Evolutionary conservation across 306 rosid species (phyloP), one percentile per base, ranked within the genome.

Genomic region (Cucumis sativus): DNA sequence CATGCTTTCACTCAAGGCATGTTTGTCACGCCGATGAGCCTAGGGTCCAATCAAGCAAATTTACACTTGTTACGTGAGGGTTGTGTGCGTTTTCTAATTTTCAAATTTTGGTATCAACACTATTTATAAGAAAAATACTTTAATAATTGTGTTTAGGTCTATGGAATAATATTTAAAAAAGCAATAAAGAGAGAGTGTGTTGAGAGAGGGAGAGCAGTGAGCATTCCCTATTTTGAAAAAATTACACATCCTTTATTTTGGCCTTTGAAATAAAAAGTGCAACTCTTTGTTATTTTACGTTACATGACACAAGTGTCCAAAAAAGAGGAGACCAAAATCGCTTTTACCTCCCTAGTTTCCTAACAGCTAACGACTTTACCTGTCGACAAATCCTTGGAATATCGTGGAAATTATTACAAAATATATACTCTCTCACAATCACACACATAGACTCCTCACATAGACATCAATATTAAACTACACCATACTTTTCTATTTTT

Each of bases 321-420:
- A 25, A 85, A 83, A 80, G 88, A 41, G 79, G 59, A 83, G 85
- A 83, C 89, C 86, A 52, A 25, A 40, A 13, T 17, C 78, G 80
- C 76, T 83, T 78, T 78, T 70, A 78, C 86, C 78, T 87, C 82
- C 81, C 40, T 49, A 9, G 82, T 6, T 59, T 61, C 76, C 77
- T 30, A 81, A 86, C 87, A 73, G 77, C 74, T 80, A 91, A 89
- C 90, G 93, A 79, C 92, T 86, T 83, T 82, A 86, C 87, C 93
- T 78, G 89, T 80, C 88, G 80, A 84, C 83, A 77, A 73, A 80
- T 73, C 78, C 76, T 77, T 84, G 63, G 76, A 75, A 67, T 56
- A 21, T 28, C 41, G 67, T 12, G 67, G 9, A 33, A 77, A 72
- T 60, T 16, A 41, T 39, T 18, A 20, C 39, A 57, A 14, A 7